Evolutionary conservation across 2,329 filamentous ascomycete species (phyloP), one percentile per base, ranked within the genome.

Genomic region (Trichoderma arundinaceum): DNA sequence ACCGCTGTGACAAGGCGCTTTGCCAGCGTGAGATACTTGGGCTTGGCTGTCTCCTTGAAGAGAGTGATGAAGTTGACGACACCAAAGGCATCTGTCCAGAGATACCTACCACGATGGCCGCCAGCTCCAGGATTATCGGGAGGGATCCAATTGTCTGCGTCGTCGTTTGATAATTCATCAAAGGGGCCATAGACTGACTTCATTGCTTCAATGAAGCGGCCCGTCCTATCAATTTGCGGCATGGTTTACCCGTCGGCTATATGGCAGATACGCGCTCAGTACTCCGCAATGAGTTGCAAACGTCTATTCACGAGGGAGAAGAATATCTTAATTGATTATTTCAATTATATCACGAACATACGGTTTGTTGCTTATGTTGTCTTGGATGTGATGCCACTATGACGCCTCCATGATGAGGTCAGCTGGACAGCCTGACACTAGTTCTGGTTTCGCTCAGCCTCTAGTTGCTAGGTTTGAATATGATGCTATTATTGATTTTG

Each of bases 81-180:
- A 4, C 84, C 86, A 70, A 87, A 87, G 1, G 85, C 84, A 68
- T 88, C 86, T 0, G 84, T 87, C 86, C 85, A 87, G 22, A 88
- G 79, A 70, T 87, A 87, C 15, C 86, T 81, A 19, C 85, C 85
- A n/a, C 77, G 78, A 69, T 86, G 83, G 10, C 84, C 85, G 7
- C 83, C 84, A 0, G 83, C 80, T 33, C 78, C 79, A 1, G 78
- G 78, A n/a, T 71, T 67, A 1, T 71, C 65, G 0, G 84, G 84
- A 1, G 83, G 83, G 1, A 65, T 77, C 85, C 84, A 87, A 5
- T 59, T 61, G 7, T 56, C 57, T 6, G 73, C 71, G 12, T 73
- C 67, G 8, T 69, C 65, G n/a, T 39, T 68, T 28, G 63, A 71
- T 28, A 70, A 66, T 33, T 65, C 64, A 28, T 71, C 72, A 48